phyloP scores from a whole-genome alignment of 2,329 filamentous ascomycete genomes.

The Sporothrix dimorphospora region DNA sequence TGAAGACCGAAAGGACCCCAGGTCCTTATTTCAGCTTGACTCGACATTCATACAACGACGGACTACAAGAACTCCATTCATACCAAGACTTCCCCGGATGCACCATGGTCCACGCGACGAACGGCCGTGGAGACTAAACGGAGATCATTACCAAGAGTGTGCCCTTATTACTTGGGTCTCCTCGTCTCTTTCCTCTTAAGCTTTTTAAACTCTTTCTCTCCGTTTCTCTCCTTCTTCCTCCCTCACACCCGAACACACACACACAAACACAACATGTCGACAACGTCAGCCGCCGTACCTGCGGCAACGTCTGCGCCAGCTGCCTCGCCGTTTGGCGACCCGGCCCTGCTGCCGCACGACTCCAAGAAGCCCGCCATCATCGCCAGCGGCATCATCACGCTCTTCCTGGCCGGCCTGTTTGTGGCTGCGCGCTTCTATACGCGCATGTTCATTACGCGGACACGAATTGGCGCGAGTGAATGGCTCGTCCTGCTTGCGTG shows the following conservation, averaged over 20 bases:
- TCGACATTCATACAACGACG: not conserved
- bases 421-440: conserved; percentile 48
- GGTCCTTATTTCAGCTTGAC: not conserved
- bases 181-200: not conserved
- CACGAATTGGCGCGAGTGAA: conserved; percentile 23
- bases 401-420: conserved; percentile 41
- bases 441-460: conserved; percentile 25
- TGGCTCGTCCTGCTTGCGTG: conserved; percentile 20
- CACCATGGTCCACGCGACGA: not conserved
- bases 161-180: not conserved
- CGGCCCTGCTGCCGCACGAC: conserved; percentile 26
- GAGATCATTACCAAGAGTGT: not conserved
- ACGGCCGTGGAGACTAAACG: not conserved
- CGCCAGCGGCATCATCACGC: conserved; percentile 37
- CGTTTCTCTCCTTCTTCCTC: not conserved
- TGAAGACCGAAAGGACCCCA: not conserved
- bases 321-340: conserved; percentile 11
- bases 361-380: conserved; percentile 36
- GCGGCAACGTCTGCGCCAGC: not conserved
- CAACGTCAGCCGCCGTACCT: not conserved
- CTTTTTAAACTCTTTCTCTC: too few species aligned
- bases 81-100: not conserved
- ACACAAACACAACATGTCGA: not conserved
- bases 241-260: not conserved
- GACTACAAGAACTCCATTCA: not conserved